Percentiles rank a stretch among this genome's conserved stretches.
Evolutionary conservation across 331 rosid species (phyloP).

Genomic region (Malus hybrid): DNA sequence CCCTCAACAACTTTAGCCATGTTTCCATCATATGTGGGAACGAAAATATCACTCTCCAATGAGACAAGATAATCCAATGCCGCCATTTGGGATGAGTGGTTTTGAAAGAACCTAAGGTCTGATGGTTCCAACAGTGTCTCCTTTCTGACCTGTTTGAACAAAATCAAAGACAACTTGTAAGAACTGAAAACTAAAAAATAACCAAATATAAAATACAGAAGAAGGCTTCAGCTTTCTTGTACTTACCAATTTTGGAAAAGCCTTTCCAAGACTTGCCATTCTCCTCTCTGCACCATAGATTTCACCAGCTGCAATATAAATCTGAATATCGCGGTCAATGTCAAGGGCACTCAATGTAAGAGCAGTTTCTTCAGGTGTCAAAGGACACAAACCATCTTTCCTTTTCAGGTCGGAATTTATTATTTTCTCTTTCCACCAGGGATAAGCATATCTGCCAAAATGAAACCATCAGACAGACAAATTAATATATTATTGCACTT

Average conservation of each 20-base stretch:
- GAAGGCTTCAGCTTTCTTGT: conserved; percentile 5
- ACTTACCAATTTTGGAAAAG: conserved; percentile 68
- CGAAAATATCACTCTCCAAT: conserved; percentile 77
- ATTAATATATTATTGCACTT: not conserved
- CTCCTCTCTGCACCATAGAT: too few species aligned
- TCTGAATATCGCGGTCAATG: too few species aligned
- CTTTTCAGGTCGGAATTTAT: too few species aligned
- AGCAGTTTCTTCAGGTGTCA: too few species aligned
- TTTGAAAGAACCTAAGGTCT: conserved; percentile 69
- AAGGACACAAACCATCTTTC: too few species aligned
- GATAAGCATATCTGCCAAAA: conserved; percentile 71
- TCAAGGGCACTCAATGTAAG: too few species aligned
- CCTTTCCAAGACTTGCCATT: too few species aligned
- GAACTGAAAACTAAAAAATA: conserved; percentile 6
- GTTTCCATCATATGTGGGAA: conserved; percentile 90
- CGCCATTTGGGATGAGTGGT: conserved; percentile 94
- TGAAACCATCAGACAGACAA: conserved; percentile 8
- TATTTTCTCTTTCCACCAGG: conserved; percentile 93
- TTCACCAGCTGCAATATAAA: too few species aligned
- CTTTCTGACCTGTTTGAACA: conserved; percentile 64
- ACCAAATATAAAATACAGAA: not conserved
- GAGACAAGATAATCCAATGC: conserved; percentile 89
- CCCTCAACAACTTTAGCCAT: conserved; percentile 97
- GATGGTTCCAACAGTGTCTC: conserved; percentile 73
- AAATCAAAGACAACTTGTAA: conserved; percentile 12